Base-by-base conservation (phyloP, 192 early-diverging fungal genomes). In the Linnemannia hyalina region DNA sequence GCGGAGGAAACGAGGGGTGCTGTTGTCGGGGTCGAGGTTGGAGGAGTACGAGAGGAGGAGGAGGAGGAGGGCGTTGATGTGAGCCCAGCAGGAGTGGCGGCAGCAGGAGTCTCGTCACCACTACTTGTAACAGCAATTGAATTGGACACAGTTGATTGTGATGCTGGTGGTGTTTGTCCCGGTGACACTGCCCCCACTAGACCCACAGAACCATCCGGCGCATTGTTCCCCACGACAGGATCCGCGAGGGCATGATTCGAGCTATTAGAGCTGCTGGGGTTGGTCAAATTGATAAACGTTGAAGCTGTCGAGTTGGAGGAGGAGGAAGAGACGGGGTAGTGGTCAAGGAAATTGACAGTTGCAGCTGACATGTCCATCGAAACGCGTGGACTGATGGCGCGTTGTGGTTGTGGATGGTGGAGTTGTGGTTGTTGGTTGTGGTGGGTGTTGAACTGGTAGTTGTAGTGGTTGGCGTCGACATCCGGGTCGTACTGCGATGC, bases 401-500 rank as follows among this genome's bases (percentile, higher is more conserved):
- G 70, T 47, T 47, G 76, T 77, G 38, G 68, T 38, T 44, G 68
- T 36, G n/a, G 60, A 38, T 35, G 63, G 35, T 77, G 76, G 26
- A 65, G 60, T n/a, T 44, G 68, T 38, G 22, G 60, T 74, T 22
- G 49, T 40, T 77, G 82, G n/a, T 40, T 40, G 38, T 78, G 76
- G 36, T 71, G 77, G 38, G 65, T 73, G 46, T 77, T 46, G 6
- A 71, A 65, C 32, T 84, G 82, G 26, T 60, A 65, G 32, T 46
- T 71, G 65, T 73, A 79, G 8, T 42, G n/a, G 44, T 72, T 63
- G 22, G 36, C 76, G 74, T 83, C 76, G 60, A 78, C 68, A 23
- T 75, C 69, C 8, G 77, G 74, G 68, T 85, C 77, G 35, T 85
- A 80, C 38, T 80, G 82, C 13, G 73, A 79, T 35, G 73, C 82